Evolutionary conservation across 164 flowering plant genomes (phyloP), one percentile per base, ranked within the genome.

Genomic region (Sedum album): DNA sequence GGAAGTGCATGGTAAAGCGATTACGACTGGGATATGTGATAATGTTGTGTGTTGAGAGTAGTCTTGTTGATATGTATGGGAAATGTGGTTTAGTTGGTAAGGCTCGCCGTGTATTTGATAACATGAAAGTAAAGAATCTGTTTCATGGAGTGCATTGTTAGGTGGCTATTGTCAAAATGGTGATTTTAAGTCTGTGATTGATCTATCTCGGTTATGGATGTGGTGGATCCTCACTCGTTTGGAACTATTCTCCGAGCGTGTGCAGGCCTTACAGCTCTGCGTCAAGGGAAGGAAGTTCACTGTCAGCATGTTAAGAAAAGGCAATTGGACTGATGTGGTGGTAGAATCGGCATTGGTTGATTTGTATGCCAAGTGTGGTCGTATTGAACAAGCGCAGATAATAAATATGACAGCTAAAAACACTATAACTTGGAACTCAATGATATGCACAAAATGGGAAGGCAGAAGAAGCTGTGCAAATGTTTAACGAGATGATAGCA

Each of bases 361-460:
- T 79, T 80, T 93, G 44, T 93, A 93, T 76, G 87, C 96, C 25
- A 90, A 89, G 77, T 85, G 94, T 73, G 98, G 98, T 5, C 79
- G 63, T 48, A 73, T 88, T 6, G 82, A 83, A 55, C 85, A 79
- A 75, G 96, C 94, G 8, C 28, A 73, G 17, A 76, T 75, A 66
- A 31, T 89, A 31, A 65, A 71, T 55, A 80, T 85, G 85, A 69
- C 67, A 1, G 74, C 72, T 66, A 82, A 79, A 66, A 89, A 88
- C 78, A 70, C 83, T 74, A 84, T 93, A 57, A 84, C 91, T 51
- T 93, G 97, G 97, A 93, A 93, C 70, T 67, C 96, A 0, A 90
- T 93, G 93, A n/a, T n/a, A n/a, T n/a, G n/a, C n/a, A n/a, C n/a
- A 85, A 68, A 93, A 93, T 72, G 97, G 98, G 42, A 81, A 81